Conservation (phyloP, 2,329 filamentous ascomycete species). For the Aspergillus versicolor region DNA sequence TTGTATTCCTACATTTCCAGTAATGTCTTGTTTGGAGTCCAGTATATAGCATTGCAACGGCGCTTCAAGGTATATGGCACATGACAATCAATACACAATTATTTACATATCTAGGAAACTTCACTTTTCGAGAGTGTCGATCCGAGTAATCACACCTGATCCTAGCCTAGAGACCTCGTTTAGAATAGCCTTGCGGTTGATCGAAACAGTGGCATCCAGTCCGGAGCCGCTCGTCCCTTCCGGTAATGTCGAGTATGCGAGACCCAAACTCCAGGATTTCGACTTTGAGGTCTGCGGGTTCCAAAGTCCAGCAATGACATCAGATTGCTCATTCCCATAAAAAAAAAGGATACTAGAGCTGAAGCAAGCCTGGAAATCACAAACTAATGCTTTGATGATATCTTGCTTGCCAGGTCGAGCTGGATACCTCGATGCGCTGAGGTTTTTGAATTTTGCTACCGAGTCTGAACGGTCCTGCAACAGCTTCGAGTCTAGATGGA, state of each 20-base stretch:
- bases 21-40: constrained; percentile 1
- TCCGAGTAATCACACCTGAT: constrained; percentile 63
- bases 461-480: constrained; percentile 38
- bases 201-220: constrained; percentile 24
- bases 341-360: constrained; percentile 76
- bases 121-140: constrained; percentile 52
- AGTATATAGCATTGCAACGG: constrained; percentile 32
- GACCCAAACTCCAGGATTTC: constrained; percentile 37
- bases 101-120: constrained; percentile 14
- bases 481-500: constrained; percentile 65
- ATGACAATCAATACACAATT: constrained; percentile 14
- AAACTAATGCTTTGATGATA: constrained; percentile 63
- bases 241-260: constrained; percentile 37
- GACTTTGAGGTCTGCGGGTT: constrained; percentile 50
- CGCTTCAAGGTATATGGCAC: constrained; percentile 24
- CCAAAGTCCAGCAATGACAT: constrained; percentile 65
- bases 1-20: constrained; percentile 5
- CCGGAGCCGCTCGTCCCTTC: constrained; percentile 11
- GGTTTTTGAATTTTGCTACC: constrained; percentile 70
- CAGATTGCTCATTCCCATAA: constrained; percentile 59
- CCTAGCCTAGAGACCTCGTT: constrained; percentile 52
- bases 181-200: constrained; percentile 43
- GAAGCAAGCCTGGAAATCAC: constrained; percentile 68
- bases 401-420: constrained; percentile 54
- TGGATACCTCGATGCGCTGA: constrained; percentile 54